A percentile compares a stretch with the other conserved stretches of the same genome.
These are phyloP conservation scores for Colletotrichum eleusines DNA, from an alignment of 2,329 filamentous ascomycete genomes.

Conservation along the genomic window DNA sequence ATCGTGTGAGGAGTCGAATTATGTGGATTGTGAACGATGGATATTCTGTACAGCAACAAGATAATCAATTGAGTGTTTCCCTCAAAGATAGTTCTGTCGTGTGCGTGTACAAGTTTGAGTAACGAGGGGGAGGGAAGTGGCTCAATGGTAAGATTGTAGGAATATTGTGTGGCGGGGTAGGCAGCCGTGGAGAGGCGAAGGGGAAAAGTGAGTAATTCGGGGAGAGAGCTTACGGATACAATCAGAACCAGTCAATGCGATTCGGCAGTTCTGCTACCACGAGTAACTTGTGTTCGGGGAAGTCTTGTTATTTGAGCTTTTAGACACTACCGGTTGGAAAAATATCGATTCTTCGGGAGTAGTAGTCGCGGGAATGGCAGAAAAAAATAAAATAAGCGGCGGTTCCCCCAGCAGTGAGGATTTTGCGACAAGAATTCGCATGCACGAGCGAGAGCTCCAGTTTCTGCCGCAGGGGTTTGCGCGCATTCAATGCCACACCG, in stretches of 20 bases:
- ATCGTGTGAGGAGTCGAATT: constrained; percentile 46
- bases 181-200: constrained; percentile 26
- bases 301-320: constrained; percentile 7
- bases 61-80: neutral
- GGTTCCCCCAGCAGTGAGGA: constrained; percentile 36
- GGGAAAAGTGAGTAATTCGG: constrained; percentile 30
- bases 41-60: neutral
- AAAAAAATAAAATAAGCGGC: constrained; percentile 13
- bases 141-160: constrained; percentile 5
- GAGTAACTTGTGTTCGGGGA: neutral
- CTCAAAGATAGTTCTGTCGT: neutral
- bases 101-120: constrained; percentile 1
- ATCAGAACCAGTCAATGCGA: constrained; percentile 14
- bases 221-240: constrained; percentile 30
- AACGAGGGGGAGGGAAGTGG: constrained; percentile 5
- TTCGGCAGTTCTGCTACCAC: neutral
- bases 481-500: constrained; percentile 36
- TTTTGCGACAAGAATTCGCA: constrained; percentile 42
- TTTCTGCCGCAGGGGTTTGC: constrained; percentile 40
- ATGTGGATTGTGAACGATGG: neutral
- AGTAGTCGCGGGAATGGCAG: constrained; percentile 22
- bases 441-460: constrained; percentile 38
- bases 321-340: neutral
- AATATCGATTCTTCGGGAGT: constrained; percentile 16
- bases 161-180: constrained; percentile 39